Conservation (phyloP, 176 grass and related monocot species). For the Guadua angustifolia region DNA sequence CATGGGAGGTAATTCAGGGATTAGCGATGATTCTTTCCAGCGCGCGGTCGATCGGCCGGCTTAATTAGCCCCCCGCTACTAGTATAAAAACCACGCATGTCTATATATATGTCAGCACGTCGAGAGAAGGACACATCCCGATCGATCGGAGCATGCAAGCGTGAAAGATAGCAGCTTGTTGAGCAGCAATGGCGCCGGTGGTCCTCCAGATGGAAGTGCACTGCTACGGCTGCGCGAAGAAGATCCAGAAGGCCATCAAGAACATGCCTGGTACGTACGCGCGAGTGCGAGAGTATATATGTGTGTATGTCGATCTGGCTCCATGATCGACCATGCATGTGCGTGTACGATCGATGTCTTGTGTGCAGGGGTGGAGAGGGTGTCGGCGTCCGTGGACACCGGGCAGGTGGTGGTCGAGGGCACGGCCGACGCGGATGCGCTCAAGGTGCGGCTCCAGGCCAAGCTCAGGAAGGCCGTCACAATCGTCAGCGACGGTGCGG, state of each 20-base stretch:
- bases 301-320: background rate
- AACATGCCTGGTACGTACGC: constrained; percentile 19
- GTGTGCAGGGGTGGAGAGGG: constrained; percentile 35
- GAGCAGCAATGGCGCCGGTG: constrained; percentile 34
- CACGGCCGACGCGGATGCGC: constrained; percentile 28
- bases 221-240: constrained; percentile 45
- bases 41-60: too few relatives aligned
- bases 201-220: constrained; percentile 52
- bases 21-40: too few relatives aligned
- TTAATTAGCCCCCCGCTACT: too few relatives aligned
- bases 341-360: background rate
- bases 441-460: constrained; percentile 27
- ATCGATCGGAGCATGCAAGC: background rate
- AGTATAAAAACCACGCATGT: background rate
- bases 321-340: background rate
- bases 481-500: constrained; percentile 4
- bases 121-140: too few relatives aligned
- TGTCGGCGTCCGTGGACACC: background rate
- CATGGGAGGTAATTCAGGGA: too few relatives aligned
- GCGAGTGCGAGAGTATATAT: too few relatives aligned
- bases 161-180: too few relatives aligned
- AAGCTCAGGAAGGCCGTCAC: constrained; percentile 34
- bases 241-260: constrained; percentile 45
- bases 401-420: constrained; percentile 39
- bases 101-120: background rate